Evolutionary conservation across 352 stramenopile species (phyloP), one percentile per base, ranked within the genome.

Genomic region (Phytophthora quininea): DNA sequence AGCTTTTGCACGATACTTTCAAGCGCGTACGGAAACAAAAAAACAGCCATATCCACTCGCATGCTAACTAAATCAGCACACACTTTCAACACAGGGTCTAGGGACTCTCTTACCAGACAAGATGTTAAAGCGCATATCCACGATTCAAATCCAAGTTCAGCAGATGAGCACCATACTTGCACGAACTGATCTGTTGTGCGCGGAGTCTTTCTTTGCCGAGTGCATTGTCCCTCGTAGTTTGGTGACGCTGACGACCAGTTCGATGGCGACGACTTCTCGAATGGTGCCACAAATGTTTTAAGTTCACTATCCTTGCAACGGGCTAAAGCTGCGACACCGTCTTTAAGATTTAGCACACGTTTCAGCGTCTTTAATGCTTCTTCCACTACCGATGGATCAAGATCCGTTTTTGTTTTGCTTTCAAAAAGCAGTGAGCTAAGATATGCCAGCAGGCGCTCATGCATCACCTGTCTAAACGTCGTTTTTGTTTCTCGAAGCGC

Each of bases 381-480:
- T 31, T 82, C 61, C 3, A 94, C 62, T 2, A 88, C 64, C 27
- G 74, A 61, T 1, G 82, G 58, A 7, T 66, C 47, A 43, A 73
- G 54, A 35, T 50, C 59, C 51, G 24, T 46, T 30, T 24, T 38
- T 24, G 35, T 63, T 50, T 52, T 58, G 37, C 65, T 69, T 51
- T 92, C 85, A 37, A 93, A 92, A 42, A 95, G 45, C 24, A 93
- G 19, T n/a, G 84, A 89, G 35, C 79, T 84, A 43, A 95, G 47
- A 52, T 78, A 87, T 11, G 72, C 58, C 2, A 95, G 69, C 45
- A 92, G 51, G 40, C 71, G 69, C 53, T 91, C 84, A 57, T 92
- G 74, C 83, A 95, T 90, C 10, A 64, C 45, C 4, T 74, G 32
- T 32, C 74, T 19, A 24, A 90, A 91, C 6, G 59, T 77, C 2